A percentile compares a stretch with the other conserved stretches of the same genome.
phyloP scores from a whole-genome alignment of 148 eudicot species.

The Euryodendron excelsum region DNA sequence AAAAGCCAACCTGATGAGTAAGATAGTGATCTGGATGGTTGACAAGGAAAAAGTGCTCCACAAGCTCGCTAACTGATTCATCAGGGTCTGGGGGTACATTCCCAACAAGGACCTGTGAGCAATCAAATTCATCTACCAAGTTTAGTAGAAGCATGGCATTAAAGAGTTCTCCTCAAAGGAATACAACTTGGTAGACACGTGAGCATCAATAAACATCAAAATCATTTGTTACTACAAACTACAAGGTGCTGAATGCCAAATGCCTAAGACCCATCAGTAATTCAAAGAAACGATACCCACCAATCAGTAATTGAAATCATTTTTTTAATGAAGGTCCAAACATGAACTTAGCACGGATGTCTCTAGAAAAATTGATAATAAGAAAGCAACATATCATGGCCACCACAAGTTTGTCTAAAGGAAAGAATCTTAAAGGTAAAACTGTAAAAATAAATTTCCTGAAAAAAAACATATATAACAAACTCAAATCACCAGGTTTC shows the following conservation, averaged over 20 bases:
- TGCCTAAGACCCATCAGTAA: not conserved
- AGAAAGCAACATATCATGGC: not conserved
- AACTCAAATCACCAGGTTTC: not conserved
- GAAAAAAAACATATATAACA: not conserved
- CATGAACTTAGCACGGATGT: too few species aligned
- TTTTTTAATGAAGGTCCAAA: not conserved
- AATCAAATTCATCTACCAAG: slow-evolving; percentile 13
- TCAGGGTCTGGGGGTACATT: slow-evolving; percentile 89
- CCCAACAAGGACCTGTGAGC: slow-evolving; percentile 76
- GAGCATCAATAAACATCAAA: not conserved
- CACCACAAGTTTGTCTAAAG: not conserved
- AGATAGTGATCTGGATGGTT: slow-evolving; percentile 98
- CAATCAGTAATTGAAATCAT: too few species aligned
- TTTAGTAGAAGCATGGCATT: not conserved
- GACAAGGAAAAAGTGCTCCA: slow-evolving; percentile 94
- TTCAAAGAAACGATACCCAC: not conserved
- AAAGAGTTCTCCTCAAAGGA: not conserved
- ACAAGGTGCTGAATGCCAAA: not conserved
- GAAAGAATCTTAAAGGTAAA: too few species aligned
- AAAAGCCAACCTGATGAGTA: slow-evolving; percentile 69
- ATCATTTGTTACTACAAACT: not conserved
- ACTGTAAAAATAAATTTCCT: not conserved
- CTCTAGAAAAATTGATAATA: not conserved
- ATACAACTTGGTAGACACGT: not conserved
- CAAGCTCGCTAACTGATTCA: slow-evolving; percentile 83